Base-by-base conservation (phyloP, 225 moss, liverwort and hornwort genomes). In the Pleurozium schreberi region DNA sequence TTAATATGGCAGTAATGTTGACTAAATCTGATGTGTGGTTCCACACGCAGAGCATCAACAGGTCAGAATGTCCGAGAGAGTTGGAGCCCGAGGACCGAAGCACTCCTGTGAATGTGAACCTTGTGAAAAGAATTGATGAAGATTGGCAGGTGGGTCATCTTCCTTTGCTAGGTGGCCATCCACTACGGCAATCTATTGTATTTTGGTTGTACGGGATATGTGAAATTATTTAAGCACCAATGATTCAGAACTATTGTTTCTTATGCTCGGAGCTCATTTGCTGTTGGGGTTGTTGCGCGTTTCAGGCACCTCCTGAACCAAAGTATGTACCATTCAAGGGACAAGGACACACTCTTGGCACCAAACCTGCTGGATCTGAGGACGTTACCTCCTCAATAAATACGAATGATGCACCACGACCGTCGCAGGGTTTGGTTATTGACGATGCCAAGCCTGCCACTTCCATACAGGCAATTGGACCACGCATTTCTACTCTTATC, bases 261-360 rank as follows among this genome's bases (percentile, higher is more conserved):
- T 27, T 36, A 60, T 38, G 59, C 19, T 74, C 12, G 40, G 65
- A 45, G 64, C 19, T 61, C 49, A 76, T 42, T 71, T 88, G 57
- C 58, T 85, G 36, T 60, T 69, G 84, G 78, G 42, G 57, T 11
- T 83, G 67, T 79, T 69, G 82, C 69, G 57, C 68, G 82, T 85
- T 93, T 92, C 93, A 98, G 97, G 95, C 93, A 89, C 97, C 98
- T 58, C 94, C 92, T 63, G 95, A 96, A 89, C 95, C 95, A 25
- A 98, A 94, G 80, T 94, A 96, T 92, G 95, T 97, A 57, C 90
- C 96, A 83, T 97, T 98, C 84, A 95, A 96, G 90, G 98, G 96
- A 18, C 91, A 93, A 60, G 95, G 98, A 50, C 96, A 92, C 90
- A 96, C 95, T 84, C 93, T 97, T 53, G 98, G 97, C 75, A 93